phyloP scores from a whole-genome alignment of 2,329 filamentous ascomycete genomes.

The Blumeria hordei region DNA sequence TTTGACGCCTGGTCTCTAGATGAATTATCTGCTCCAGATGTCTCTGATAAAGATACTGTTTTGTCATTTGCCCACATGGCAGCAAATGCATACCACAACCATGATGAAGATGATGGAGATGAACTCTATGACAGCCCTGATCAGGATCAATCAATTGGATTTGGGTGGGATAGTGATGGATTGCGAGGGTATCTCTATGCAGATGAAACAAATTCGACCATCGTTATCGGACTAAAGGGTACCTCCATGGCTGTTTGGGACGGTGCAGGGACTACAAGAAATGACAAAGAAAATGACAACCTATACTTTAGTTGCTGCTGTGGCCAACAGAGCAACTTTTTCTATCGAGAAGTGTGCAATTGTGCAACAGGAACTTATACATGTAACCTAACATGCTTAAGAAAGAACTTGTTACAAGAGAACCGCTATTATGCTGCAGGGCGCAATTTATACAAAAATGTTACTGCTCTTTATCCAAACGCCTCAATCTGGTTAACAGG shows the following conservation, averaged over 20 bases:
- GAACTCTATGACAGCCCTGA: constrained; percentile 63
- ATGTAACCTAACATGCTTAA: constrained; percentile 81
- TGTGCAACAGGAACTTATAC: constrained; percentile 71
- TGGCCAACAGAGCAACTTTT: constrained; percentile 70
- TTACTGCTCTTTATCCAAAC: constrained; percentile 66
- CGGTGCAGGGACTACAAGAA: constrained; percentile 87
- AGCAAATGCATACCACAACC: constrained; percentile 60
- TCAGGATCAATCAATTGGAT: constrained; percentile 58
- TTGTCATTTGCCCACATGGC: constrained; percentile 72
- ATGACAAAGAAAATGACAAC: constrained; percentile 96
- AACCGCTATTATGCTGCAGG: constrained; percentile 81
- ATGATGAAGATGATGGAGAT: constrained; percentile 55
- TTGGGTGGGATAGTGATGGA: constrained; percentile 80
- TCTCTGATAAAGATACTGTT: constrained; percentile 67
- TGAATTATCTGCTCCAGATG: constrained; percentile 51
- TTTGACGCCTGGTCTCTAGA: constrained; percentile 61
- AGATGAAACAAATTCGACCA: constrained; percentile 61
- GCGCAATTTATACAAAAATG: constrained; percentile 74
- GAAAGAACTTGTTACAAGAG: constrained; percentile 49
- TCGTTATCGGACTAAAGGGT: constrained; percentile 83
- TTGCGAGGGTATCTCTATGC: constrained; percentile 81
- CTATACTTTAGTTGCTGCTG: constrained; percentile 97
- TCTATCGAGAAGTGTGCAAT: constrained; percentile 82
- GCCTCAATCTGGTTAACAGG: constrained; percentile 75
- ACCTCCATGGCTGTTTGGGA: constrained; percentile 81